Evolutionary conservation across 345 rosid genomes (phyloP).

Genomic region (Murraya paniculata): DNA sequence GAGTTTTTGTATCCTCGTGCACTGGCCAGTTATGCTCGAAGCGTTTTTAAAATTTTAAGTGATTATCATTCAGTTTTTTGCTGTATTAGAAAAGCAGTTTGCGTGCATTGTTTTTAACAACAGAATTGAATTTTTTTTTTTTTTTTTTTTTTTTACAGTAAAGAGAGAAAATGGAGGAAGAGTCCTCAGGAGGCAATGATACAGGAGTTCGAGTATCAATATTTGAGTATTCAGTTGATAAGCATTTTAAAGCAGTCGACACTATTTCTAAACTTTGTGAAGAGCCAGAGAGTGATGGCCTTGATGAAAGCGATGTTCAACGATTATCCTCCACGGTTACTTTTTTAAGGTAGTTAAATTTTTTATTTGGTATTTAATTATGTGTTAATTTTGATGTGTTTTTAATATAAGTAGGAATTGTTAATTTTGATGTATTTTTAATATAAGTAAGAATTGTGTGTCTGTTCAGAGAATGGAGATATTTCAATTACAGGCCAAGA

Average conservation of each 20-base stretch:
- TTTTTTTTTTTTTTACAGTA: no score
- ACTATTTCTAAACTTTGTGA: slow-evolving; percentile 52
- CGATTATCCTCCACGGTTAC: slow-evolving; percentile 53
- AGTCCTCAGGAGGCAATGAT: neutral
- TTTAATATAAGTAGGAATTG: neutral
- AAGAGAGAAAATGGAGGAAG: slow-evolving; percentile 22
- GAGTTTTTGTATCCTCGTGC: no score
- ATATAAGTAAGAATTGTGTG: neutral
- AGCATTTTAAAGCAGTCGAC: slow-evolving; percentile 59
- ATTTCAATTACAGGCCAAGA: slow-evolving; percentile 50
- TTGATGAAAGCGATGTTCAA: slow-evolving; percentile 35
- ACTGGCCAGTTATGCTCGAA: no score
- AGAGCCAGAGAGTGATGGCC: slow-evolving; percentile 33
- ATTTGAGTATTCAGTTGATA: slow-evolving; percentile 65
- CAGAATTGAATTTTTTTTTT: no score
- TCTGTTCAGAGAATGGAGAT: slow-evolving; percentile 61
- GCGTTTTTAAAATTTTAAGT: no score
- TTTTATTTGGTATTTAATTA: neutral
- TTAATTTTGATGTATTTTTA: neutral
- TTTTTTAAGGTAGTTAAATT: slow-evolving; percentile 55
- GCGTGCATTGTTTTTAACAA: neutral
- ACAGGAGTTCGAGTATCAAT: slow-evolving; percentile 40
- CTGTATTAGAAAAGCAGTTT: neutral
- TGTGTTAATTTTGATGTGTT: neutral
- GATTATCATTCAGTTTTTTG: neutral